Evolutionary conservation across 1,139 yeast species (phyloP), one percentile per base, ranked within the genome.

Genomic region (Waltiozyma sp.): DNA sequence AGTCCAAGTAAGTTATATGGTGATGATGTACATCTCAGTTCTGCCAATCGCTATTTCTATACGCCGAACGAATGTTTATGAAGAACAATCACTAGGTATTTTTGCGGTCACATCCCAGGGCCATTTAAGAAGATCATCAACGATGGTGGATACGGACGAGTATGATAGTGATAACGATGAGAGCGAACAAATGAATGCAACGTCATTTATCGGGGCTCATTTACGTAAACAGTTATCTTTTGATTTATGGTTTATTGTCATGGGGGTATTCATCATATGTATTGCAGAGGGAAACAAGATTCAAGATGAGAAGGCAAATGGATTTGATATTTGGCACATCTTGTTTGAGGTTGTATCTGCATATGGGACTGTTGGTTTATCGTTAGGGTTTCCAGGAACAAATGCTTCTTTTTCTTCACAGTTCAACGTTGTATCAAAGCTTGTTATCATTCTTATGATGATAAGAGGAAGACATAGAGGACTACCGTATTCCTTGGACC

Each of bases 1-100:
- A 0, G 85, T 91, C 40, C 95, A 87, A 60, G 95, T 91, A 37
- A 80, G 94, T 55, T 93, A 93, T 60, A 73, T 88, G 80, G 72
- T 91, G 49, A 89, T 91, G 97, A 91, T 91, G 98, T 91, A 93
- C 65, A 87, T 93, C 28, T 89, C 97, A 6, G 96, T 91, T 41
- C 69, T 89, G 57, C 99, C 99, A 0, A 68, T 91, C 56, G 98
- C 98, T 37, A 91, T 91, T 54, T 86, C 96, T 39, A 88, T 91
- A 52, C 80, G 99, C 64, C 75, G 96, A 59, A 91, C 98, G 19
- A 91, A 91, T 60, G 99, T 91, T 40, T 91, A 91, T 63, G 99
- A 91, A 59, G 98, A 91, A 58, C 97, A 88, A 59, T 84, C 96
- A 0, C 66, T 91, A 47, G 98, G 98, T 14, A 75, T 89, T 14